A percentile compares a stretch with the other conserved stretches of the same genome.
Evolutionary conservation across 257 asterid genomes (phyloP).

Genomic region (Mentha longifolia): DNA sequence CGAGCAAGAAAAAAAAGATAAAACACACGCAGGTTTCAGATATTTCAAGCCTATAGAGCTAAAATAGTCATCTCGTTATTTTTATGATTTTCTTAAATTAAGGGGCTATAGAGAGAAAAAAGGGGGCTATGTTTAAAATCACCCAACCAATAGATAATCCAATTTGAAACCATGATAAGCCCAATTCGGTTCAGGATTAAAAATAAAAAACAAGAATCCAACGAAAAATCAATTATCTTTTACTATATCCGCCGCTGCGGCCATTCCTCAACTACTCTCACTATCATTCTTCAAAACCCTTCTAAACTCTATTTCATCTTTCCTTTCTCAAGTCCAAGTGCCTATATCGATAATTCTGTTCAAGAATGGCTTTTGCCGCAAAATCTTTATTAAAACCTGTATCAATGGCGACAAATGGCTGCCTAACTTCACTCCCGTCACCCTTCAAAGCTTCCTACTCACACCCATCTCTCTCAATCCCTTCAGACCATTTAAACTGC

Average conservation of each 20-base stretch:
- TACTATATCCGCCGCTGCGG: constrained; percentile 13
- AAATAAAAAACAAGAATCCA: neutral
- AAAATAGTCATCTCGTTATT: too few relatives aligned
- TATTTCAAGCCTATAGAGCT: too few relatives aligned
- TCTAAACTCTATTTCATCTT: neutral
- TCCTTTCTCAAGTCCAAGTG: neutral
- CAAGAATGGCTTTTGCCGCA: constrained; percentile 56
- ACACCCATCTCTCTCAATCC: constrained; percentile 42
- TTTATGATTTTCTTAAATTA: too few relatives aligned
- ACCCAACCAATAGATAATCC: too few relatives aligned
- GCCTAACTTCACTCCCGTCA: constrained; percentile 58
- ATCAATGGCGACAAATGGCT: constrained; percentile 61
- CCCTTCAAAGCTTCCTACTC: constrained; percentile 52
- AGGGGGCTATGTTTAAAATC: too few relatives aligned
- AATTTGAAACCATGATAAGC: too few relatives aligned
- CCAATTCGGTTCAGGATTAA: too few relatives aligned
- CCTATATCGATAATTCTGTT: neutral
- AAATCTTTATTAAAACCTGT: constrained; percentile 49
- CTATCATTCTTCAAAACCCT: neutral
- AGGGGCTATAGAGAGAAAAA: too few relatives aligned
- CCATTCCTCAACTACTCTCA: neutral
- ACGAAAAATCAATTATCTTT: neutral
- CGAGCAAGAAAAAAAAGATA: too few relatives aligned
- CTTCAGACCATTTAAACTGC: constrained; percentile 49
- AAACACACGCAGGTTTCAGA: too few relatives aligned